Base-by-base conservation (phyloP, 495 filamentous ascomycete genomes). In the Penicillium macrosclerotiorum region DNA sequence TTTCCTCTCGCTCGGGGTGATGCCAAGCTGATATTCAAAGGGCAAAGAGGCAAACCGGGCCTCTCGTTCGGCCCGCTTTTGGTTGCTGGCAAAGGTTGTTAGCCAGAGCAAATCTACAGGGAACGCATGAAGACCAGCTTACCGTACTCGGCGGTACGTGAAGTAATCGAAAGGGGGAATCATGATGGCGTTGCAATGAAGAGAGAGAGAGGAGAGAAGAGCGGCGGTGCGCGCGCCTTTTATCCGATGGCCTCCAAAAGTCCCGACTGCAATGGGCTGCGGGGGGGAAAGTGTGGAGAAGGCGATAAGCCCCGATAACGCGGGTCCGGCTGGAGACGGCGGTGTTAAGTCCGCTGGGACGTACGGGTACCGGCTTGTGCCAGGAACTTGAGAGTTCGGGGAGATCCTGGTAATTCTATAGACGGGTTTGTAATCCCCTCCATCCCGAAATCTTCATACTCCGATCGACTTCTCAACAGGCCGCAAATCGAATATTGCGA, bases 1-100 rank as follows among this genome's bases (percentile, higher is more conserved):
- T 0, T 69, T 59, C 16, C 76, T 75, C 39, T 96, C 89, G 8
- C 65, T 22, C 1, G 63, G 23, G 1, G 80, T 79, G 44, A 94
- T 74, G 8, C 82, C 69, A 13, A 63, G 68, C 34, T 80, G 84
- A 70, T 96, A 96, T 4, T 60, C 57, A 5, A 72, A 48, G 0
- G 82, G 74, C 5, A 98, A 79, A 7, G 77, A 71, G 25, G 77
- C 69, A 52, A 96, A 87, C 25, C 85, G 79, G 17, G 73, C 61
- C 5, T 75, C 71, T 13, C 93, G 88, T 54, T 93, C 81, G 27
- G 74, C 55, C 60, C 92, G 87, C 72, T 98, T 98, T 53, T 77
- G 75, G 59, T 79, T 75, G 70, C 93, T 97, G 52, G n/a, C n/a
- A 40, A 4, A 16, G 24, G 9, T 17, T 31, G 16, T 46, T 23